phyloP scores from a whole-genome alignment of 225 moss, liverwort and hornwort species.

The Anthoceros angustus region DNA sequence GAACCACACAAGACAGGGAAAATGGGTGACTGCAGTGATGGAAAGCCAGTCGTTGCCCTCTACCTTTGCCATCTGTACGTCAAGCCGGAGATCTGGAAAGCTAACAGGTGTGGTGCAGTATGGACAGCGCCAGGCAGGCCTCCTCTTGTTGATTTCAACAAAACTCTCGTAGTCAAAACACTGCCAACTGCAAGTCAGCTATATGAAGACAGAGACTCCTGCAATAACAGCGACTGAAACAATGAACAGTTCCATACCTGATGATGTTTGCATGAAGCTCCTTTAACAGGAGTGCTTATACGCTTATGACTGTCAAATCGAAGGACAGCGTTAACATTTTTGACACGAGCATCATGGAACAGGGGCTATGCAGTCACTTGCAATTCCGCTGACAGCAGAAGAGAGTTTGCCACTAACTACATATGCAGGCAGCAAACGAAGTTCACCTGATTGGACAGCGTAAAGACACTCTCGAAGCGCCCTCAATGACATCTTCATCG shows the following conservation, averaged over 20 bases:
- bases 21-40: too few species aligned
- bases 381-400: background rate
- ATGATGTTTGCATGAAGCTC: constrained; percentile 58
- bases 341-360: background rate
- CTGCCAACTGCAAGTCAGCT: constrained; percentile 17
- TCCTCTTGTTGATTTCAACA: constrained; percentile 76
- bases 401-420: background rate
- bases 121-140: constrained; percentile 94
- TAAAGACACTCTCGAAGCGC: constrained; percentile 70
- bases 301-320: constrained; percentile 45
- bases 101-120: constrained; percentile 62
- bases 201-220: background rate
- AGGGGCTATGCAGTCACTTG: background rate
- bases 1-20: constrained; percentile 2
- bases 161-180: constrained; percentile 87
- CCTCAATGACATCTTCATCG: constrained; percentile 89
- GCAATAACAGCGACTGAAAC: background rate
- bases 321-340: background rate
- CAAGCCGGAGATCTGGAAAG: constrained; percentile 56
- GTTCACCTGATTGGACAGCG: constrained; percentile 83
- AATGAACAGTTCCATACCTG: constrained; percentile 31
- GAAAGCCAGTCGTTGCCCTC: too few species aligned
- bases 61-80: constrained; percentile 70
- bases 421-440: background rate
- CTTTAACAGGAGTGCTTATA: constrained; percentile 64